Base-by-base conservation (phyloP, 139 green algal genomes). In the Picochlorum costavermella region DNA sequence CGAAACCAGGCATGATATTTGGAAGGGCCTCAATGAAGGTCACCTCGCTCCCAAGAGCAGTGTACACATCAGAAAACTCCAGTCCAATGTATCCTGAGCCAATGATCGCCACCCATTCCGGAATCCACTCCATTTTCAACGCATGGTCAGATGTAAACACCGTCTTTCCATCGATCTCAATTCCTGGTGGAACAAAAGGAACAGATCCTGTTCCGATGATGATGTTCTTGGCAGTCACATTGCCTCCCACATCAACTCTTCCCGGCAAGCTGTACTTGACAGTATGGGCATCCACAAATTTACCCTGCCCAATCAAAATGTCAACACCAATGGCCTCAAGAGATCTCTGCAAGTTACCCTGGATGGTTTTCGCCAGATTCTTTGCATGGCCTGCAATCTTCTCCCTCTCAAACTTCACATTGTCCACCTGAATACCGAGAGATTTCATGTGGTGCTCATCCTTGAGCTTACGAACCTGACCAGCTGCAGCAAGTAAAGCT, bases 51-150 rank as follows among this genome's bases (percentile, higher is more conserved):
- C 92, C 90, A 1, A 98, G 79, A 0, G 92, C 92, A 8, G 92
- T 97, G 84, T 97, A 97, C 1, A 99, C 93, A 76, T 99, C 94
- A 25, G 80, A 90, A 82, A 99, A 99, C 82, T 99, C 94, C 23
- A 99, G 86, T 28, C 94, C 94, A 67, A 99, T 99, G 86, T 99
- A 99, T 43, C 94, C 94, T 31, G 73, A 90, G 68, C 94, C 94
- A 67, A 99, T 97, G 82, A 99, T 99, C 71, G 94, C 94, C 0
- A 99, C 75, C 94, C 94, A 99, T 56, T 93, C 79, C 53, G 94
- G 94, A 30, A 99, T 65, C 94, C 94, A 98, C 70, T 98, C 94
- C 71, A 99, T 74, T 83, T 98, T 98, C 13, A 99, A 84, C 1
- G 92, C 94, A 71, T 98, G 90, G 80, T 99, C 94, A 12, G 67